Conservation (phyloP, 2,329 filamentous ascomycete species). For the Sporothrix luriei region DNA sequence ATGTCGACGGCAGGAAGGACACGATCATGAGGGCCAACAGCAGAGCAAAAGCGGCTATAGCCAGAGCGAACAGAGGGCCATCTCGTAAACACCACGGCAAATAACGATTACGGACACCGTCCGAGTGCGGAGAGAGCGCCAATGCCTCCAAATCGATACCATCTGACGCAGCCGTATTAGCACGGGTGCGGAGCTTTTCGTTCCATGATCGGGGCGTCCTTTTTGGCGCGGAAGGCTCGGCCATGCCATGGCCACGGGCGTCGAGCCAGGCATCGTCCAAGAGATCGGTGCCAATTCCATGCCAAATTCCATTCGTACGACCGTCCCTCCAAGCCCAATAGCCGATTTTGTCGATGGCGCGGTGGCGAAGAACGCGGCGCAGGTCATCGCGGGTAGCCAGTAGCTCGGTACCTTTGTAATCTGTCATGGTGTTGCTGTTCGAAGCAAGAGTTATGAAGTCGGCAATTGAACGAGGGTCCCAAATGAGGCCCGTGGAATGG, state of each 20-base stretch:
- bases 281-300: slow-evolving; percentile 63
- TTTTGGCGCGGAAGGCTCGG: slow-evolving; percentile 22
- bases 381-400: slow-evolving; percentile 57
- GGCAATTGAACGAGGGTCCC: slow-evolving; percentile 81
- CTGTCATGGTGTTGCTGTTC: slow-evolving; percentile 73
- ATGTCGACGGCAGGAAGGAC: slow-evolving; percentile 72
- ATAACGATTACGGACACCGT: slow-evolving; percentile 63
- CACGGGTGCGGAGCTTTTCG: slow-evolving; percentile 33
- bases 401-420: slow-evolving; percentile 71
- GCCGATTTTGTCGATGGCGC: slow-evolving; percentile 71
- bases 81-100: slow-evolving; percentile 76
- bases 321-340: slow-evolving; percentile 77
- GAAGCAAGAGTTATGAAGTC: slow-evolving; percentile 79
- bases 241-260: slow-evolving; percentile 15
- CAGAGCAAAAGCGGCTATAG: slow-evolving; percentile 61
- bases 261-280: slow-evolving; percentile 32
- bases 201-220: background rate
- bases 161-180: background rate
- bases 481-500: slow-evolving; percentile 73
- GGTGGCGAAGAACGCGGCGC: slow-evolving; percentile 55
- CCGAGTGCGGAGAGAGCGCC: slow-evolving; percentile 50
- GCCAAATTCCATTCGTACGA: slow-evolving; percentile 68
- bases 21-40: slow-evolving; percentile 73
- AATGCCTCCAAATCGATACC: slow-evolving; percentile 43
- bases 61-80: slow-evolving; percentile 65